phyloP scores from a whole-genome alignment of 805 yeast genomes.

The Alloascoidea hylecoeti region DNA sequence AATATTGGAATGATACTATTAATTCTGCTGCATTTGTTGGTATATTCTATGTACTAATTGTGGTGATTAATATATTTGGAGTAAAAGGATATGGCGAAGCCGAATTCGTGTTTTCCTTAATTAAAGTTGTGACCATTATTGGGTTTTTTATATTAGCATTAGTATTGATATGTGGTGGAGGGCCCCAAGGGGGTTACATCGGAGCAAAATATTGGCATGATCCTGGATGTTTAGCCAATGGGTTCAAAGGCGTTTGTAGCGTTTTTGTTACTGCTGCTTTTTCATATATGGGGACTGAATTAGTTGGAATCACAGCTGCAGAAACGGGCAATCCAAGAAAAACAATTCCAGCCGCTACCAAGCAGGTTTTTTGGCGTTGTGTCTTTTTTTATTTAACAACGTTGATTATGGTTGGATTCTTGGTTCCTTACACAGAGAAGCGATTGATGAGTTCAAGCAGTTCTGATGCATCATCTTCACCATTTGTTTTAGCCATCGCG shows the following conservation, averaged over 20 bases:
- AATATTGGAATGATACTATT: slow-evolving; percentile 38
- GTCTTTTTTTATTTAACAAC: slow-evolving; percentile 34
- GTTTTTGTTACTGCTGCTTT: slow-evolving; percentile 36
- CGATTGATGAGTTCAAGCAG: slow-evolving; percentile 18
- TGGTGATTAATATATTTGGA: slow-evolving; percentile 34
- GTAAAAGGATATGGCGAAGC: slow-evolving; percentile 44
- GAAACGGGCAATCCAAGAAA: slow-evolving; percentile 33
- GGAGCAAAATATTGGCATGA: no score
- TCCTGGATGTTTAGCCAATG: no score
- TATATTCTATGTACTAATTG: slow-evolving; percentile 32
- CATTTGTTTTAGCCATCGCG: no score
- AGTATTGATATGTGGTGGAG: no score
- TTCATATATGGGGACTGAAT: slow-evolving; percentile 26
- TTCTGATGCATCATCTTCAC: slow-evolving; percentile 23
- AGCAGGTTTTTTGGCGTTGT: slow-evolving; percentile 45
- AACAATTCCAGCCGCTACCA: slow-evolving; percentile 34
- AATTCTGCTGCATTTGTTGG: slow-evolving; percentile 51
- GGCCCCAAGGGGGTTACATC: no score
- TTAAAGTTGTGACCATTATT: slow-evolving; percentile 32
- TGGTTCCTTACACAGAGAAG: slow-evolving; percentile 30
- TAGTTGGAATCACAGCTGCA: slow-evolving; percentile 29
- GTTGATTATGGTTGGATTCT: slow-evolving; percentile 27
- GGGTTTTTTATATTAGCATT: slow-evolving; percentile 34
- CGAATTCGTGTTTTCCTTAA: slow-evolving; percentile 32
- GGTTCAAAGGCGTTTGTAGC: no score